Percentiles rank a stretch among this genome's conserved stretches.
These are phyloP conservation scores for Suaeda aralocaspica DNA, from an alignment of 148 eudicot species.

Conservation along the genomic window DNA sequence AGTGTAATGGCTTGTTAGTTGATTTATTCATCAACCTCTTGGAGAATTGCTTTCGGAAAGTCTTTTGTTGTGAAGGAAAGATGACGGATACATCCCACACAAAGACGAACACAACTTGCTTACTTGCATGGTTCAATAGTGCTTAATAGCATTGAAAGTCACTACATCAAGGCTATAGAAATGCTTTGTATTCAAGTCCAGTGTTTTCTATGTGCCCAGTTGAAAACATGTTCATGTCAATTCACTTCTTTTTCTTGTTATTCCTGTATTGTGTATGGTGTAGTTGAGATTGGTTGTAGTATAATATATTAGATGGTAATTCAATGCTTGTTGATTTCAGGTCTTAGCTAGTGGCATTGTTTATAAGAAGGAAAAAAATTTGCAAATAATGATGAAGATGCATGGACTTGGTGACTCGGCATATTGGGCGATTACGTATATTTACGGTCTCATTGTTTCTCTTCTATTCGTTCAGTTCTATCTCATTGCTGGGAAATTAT, in stretches of 20 bases:
- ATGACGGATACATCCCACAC: neutral
- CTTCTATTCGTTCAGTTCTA: conserved; percentile 55
- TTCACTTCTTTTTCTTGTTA: no score
- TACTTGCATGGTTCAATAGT: no score
- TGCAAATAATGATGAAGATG: conserved; percentile 93
- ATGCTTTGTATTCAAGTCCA: no score
- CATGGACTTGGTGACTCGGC: conserved; percentile 86
- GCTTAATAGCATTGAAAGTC: no score
- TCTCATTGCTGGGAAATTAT: conserved; percentile 45
- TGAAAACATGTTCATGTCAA: no score
- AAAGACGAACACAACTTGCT: neutral
- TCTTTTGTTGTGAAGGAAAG: no score
- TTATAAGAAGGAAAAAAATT: conserved; percentile 51
- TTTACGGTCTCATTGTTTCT: conserved; percentile 56
- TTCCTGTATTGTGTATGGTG: neutral
- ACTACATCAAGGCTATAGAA: no score
- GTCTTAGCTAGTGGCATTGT: neutral
- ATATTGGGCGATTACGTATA: conserved; percentile 73
- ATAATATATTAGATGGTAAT: neutral
- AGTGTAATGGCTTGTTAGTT: neutral
- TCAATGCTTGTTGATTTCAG: neutral
- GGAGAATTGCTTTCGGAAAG: neutral
- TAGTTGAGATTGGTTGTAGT: neutral
- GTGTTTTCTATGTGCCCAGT: no score
- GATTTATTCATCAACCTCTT: no score